Base-by-base conservation (phyloP, 2,329 filamentous ascomycete species). In the Ophiostoma ips region DNA sequence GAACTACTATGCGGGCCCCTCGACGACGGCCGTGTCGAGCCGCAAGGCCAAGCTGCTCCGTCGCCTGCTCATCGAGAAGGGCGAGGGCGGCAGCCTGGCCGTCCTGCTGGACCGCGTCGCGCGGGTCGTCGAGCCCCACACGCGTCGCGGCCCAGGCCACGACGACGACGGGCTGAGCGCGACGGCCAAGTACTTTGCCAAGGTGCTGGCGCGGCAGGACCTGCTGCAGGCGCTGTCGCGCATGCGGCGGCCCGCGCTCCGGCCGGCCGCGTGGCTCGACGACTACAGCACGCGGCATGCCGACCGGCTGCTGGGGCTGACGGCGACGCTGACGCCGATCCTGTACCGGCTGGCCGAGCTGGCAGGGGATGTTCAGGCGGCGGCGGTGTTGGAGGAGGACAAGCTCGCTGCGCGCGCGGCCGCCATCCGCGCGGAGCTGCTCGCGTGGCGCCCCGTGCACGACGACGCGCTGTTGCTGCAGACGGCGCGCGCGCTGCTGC, bases 101-200 rank as follows among this genome's bases (percentile, higher is more conserved):
- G 44, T 50, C 10, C 52, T 55, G 13, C 54, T 55, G n/a, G 52
- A 55, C 19, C 53, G 52, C 31, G 54, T 55, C 12, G 52, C 54
- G 21, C 31, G 51, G 34, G 46, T 52, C 12, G 48, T 55, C 37
- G 50, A 52, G 43, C 53, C 28, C 43, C 52, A 55, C 43, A 46
- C 48, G 8, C 52, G 50, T n/a, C 11, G 13, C 48, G 3, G 52
- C 48, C 46, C 52, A 33, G n/a, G n/a, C n/a, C n/a, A n/a, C n/a
- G n/a, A n/a, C n/a, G n/a, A n/a, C n/a, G n/a, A n/a, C 46, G 41
- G 46, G 30, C 34, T 55, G 28, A 55, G 47, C 52, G 37, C 31
- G 15, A 50, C 49, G 36, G 50, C 54, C 24, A 44, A 48, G 19
- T 55, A 55, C 46, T 55, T 55, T 46, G 52, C 52, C 45, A 53